Evolutionary conservation across 352 stramenopile species (phyloP).

Genomic region (Globisporangium abappressorium): DNA sequence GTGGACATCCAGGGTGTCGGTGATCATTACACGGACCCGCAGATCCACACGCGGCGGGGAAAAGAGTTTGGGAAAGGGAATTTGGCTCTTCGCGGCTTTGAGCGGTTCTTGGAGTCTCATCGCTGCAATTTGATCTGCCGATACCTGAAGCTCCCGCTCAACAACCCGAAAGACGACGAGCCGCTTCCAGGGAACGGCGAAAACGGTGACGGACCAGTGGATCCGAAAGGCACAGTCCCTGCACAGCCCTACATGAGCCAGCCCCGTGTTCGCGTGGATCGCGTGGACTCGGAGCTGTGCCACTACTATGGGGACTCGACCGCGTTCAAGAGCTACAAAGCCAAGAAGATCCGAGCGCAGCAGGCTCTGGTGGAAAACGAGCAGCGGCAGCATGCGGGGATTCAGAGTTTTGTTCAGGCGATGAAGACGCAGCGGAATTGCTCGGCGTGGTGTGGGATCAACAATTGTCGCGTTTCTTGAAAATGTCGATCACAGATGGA

Average conservation of each 20-base stretch:
- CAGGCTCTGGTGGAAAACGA: constrained; percentile 16
- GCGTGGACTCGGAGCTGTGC: constrained; percentile 61
- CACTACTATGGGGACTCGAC: constrained; percentile 78
- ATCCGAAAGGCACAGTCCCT: constrained; percentile 61
- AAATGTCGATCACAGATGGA: neutral
- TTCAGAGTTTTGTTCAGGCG: constrained; percentile 7
- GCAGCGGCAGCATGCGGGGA: constrained; percentile 18
- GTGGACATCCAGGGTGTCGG: constrained; percentile 94
- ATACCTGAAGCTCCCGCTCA: constrained; percentile 71
- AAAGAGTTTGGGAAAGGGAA: constrained; percentile 87
- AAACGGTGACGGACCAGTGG: constrained; percentile 20
- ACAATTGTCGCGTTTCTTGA: constrained; percentile 12
- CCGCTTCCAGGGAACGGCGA: constrained; percentile 12
- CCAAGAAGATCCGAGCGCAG: constrained; percentile 40
- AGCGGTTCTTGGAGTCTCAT: constrained; percentile 71
- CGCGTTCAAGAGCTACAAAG: constrained; percentile 62
- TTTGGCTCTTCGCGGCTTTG: constrained; percentile 60
- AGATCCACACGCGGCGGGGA: constrained; percentile 85
- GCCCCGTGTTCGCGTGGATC: constrained; percentile 45
- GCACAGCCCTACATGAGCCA: constrained; percentile 73
- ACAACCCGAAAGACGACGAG: constrained; percentile 57
- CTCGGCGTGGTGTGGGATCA: constrained; percentile 19
- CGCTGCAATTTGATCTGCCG: constrained; percentile 81
- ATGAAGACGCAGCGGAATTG: constrained; percentile 25
- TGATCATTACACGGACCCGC: constrained; percentile 95